phyloP scores from a whole-genome alignment of 2,329 filamentous ascomycete genomes.

The Exophiala mesophila region DNA sequence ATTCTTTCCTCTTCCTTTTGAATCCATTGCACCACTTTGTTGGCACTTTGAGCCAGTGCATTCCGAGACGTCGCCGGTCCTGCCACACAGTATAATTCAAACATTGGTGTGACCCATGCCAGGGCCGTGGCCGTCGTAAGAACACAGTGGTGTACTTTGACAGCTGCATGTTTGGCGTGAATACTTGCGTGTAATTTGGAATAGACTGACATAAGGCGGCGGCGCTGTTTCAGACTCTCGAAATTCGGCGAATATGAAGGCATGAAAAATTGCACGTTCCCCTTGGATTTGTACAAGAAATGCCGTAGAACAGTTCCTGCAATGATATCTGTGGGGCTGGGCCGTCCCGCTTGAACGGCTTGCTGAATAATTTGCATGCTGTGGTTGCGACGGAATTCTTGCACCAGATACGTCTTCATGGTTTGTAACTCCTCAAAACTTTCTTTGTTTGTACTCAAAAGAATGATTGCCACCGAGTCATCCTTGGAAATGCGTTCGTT shows the following conservation, averaged over 20 bases:
- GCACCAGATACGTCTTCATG: slow-evolving; percentile 58
- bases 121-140: slow-evolving; percentile 67
- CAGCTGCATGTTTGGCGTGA: slow-evolving; percentile 76
- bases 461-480: slow-evolving; percentile 77
- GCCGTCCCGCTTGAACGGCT: slow-evolving; percentile 67
- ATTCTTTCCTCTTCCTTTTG: slow-evolving; percentile 85
- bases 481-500: slow-evolving; percentile 46
- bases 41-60: slow-evolving; percentile 76
- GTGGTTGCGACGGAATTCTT: slow-evolving; percentile 70
- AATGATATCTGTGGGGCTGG: slow-evolving; percentile 67
- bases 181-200: slow-evolving; percentile 76
- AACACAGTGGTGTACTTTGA: slow-evolving; percentile 80
- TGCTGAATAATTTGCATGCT: slow-evolving; percentile 68
- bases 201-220: slow-evolving; percentile 73
- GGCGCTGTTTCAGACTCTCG: slow-evolving; percentile 18
- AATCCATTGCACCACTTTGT: slow-evolving; percentile 86
- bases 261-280: slow-evolving; percentile 95
- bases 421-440: slow-evolving; percentile 84
- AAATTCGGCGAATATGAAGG: slow-evolving; percentile 72
- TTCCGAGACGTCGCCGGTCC: slow-evolving; percentile 60
- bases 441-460: slow-evolving; percentile 90
- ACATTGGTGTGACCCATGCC: slow-evolving; percentile 84
- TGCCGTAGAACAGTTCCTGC: slow-evolving; percentile 78
- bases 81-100: slow-evolving; percentile 94
- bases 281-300: slow-evolving; percentile 91